Evolutionary conservation across 192 early-diverging fungal genomes (phyloP), one percentile per base, ranked within the genome.

Genomic region (Gaertneriomyces semiglobifer): DNA sequence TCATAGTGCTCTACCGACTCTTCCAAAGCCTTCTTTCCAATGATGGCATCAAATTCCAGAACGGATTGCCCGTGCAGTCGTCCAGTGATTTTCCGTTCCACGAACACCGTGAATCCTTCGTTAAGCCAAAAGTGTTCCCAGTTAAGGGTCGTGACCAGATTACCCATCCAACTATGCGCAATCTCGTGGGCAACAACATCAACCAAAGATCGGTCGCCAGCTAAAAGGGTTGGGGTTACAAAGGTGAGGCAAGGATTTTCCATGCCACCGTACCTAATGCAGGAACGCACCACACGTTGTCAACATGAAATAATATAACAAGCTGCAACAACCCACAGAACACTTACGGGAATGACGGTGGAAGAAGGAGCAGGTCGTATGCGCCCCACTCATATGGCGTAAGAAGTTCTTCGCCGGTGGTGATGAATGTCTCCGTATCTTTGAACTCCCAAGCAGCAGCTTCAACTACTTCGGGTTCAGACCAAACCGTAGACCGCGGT

Each of bases 191-290:
- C 92, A 58, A 98, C 87, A 33, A 98, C 95, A 72, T 97, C 93
- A 1, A 95, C 93, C 55, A 95, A 81, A 43, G 89, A 90, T 48
- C 89, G 86, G 76, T 99, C 96, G 58, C 95, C 94, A 44, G 95
- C 95, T 51, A 99, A 78, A 39, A 99, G 81, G 16, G 93, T 93
- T 25, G 96, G 96, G 33, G 96, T 99, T 19, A 96, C 94, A 88
- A 96, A 99, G 0, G 96, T 98, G 65, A 96, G 74, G 73, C 93
- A 96, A 14, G 96, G 96, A 77, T 99, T 99, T 83, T 98, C 91
- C 91, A 95, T 95, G 57, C 93, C 90, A 50, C 89, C 89, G 53
- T 66, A 62, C 19, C 70, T 75, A 50, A 62, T 52, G 20, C 48
- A 12, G 20, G 20, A 6, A 18, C 50, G 50, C 50, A 52, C n/a